phyloP scores from a whole-genome alignment of 192 early-diverging fungal genomes.

The Coemansia furcata region DNA sequence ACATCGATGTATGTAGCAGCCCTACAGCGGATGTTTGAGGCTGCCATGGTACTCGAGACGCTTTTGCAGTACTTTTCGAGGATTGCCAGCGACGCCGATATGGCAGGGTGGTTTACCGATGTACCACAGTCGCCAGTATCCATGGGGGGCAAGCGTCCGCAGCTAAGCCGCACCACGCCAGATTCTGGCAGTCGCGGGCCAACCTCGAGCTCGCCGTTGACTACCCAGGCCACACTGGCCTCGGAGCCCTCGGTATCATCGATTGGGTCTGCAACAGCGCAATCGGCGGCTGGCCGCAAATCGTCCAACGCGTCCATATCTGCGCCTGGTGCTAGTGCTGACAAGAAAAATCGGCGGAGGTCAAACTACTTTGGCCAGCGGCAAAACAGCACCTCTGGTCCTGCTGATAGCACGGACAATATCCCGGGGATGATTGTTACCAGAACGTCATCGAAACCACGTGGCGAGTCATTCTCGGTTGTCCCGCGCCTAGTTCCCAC shows the following conservation, averaged over 20 bases:
- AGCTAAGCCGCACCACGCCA: conserved; percentile 14
- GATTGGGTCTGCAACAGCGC: conserved; percentile 21
- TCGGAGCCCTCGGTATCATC: conserved; percentile 40
- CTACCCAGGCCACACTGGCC: conserved; percentile 28
- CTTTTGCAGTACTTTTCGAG: conserved; percentile 50
- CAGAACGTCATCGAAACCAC: conserved; percentile 15
- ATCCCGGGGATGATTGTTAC: conserved; percentile 12
- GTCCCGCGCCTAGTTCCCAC: conserved; percentile 33
- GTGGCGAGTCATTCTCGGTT: conserved; percentile 39
- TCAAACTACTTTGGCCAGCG: conserved; percentile 54
- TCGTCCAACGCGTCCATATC: conserved; percentile 46
- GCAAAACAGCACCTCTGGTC: conserved; percentile 23
- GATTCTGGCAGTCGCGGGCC: conserved; percentile 16
- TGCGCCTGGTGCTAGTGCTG: conserved; percentile 9
- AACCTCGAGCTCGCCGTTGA: conserved; percentile 19
- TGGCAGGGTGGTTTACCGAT: conserved; percentile 49
- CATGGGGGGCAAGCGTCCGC: conserved; percentile 24
- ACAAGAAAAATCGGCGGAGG: conserved; percentile 41
- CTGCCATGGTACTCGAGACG: conserved; percentile 34
- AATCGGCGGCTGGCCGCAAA: conserved; percentile 24
- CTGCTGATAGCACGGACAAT: conserved; percentile 14
- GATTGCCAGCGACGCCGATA: conserved; percentile 45
- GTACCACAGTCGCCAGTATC: conserved; percentile 42
- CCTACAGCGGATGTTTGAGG: conserved; percentile 50
- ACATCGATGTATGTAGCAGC: conserved; percentile 39